Conservation (phyloP, 1,284 basidiomycete genomes). For the Xerocomus amazonicus region DNA sequence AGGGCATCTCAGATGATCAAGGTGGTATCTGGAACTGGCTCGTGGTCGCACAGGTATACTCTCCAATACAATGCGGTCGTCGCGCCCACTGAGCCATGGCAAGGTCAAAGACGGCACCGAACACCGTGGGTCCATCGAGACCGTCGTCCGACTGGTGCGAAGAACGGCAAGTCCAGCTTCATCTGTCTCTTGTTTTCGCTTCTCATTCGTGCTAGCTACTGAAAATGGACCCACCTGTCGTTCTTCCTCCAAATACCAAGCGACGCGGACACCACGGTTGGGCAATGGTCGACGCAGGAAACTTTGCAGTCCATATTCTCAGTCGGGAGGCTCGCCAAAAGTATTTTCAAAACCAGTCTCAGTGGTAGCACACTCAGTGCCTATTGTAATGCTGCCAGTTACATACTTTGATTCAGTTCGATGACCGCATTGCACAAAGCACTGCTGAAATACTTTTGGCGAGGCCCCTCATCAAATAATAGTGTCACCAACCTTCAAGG, state of each 20-base stretch:
- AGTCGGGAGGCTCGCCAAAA: slow-evolving; percentile 59
- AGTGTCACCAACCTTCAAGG: not conserved
- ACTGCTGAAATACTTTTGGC: too few relatives aligned
- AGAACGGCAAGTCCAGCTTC: slow-evolving; percentile 49
- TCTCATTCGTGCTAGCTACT: slow-evolving; percentile 43
- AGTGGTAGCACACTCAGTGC: slow-evolving; percentile 25
- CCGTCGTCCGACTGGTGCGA: slow-evolving; percentile 61
- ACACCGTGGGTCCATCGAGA: slow-evolving; percentile 68
- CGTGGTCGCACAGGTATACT: slow-evolving; percentile 60
- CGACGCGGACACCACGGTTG: slow-evolving; percentile 63
- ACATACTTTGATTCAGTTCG: too few relatives aligned
- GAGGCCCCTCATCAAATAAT: too few relatives aligned
- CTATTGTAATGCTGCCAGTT: too few relatives aligned
- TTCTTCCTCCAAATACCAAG: slow-evolving; percentile 59
- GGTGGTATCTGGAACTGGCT: slow-evolving; percentile 71
- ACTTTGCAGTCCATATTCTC: slow-evolving; percentile 72
- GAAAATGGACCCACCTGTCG: slow-evolving; percentile 49
- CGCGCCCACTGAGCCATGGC: not conserved
- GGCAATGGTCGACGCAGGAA: slow-evolving; percentile 76
- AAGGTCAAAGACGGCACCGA: slow-evolving; percentile 83
- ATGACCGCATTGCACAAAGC: too few relatives aligned
- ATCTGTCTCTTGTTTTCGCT: not conserved
- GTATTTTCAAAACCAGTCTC: slow-evolving; percentile 49
- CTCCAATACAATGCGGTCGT: not conserved
- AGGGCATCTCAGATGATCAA: slow-evolving; percentile 50